Evolutionary conservation across 2,329 filamentous ascomycete species (phyloP), one percentile per base, ranked within the genome.

Genomic region (Penicillium psychrosexuale): DNA sequence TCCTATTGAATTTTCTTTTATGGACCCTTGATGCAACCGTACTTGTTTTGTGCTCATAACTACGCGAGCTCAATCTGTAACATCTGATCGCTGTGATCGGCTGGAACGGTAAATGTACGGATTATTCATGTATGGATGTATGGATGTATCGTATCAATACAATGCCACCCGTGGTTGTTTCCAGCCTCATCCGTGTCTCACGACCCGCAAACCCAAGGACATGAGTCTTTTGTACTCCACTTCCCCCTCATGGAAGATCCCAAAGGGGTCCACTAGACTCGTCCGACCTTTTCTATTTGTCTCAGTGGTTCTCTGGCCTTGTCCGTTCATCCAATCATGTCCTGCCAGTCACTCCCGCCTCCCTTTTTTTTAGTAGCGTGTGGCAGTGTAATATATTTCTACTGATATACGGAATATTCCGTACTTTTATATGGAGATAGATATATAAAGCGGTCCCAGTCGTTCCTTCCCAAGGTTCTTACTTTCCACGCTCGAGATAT

Each of bases 341-440:
- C 7, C 4, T 2, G n/a, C 12, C 22, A 22, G 39, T 33, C 38
- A 53, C 36, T 38, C 52, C 52, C 52, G 47, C 47, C 47, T 55
- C 52, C 52, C 38, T 36, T 30, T 54, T 54, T 54, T 51, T 54
- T 47, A 47, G 37, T 48, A 36, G 36, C 15, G 42, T 47, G 28
- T 47, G 28, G 43, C 43, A 47, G 50, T 47, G 43, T 48, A 45
- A 39, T 39, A 22, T 39, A 39, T 36, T 22, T 22, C 19, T 22
- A 22, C 19, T 24, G 22, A 6, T 24, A 6, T 24, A 24, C 22
- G 22, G 22, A 24, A 24, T 24, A 24, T 24, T 24, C 22, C 22
- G 22, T 24, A 22, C 19, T 22, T 6, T 24, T 13, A 31, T 33
- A 13, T 33, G 17, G 31, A 40, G 27, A n/a, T 37, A 51, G 38